Evolutionary conservation across 2,329 filamentous ascomycete species (phyloP).

Genomic region (Ceratocystiopsis sp.): DNA sequence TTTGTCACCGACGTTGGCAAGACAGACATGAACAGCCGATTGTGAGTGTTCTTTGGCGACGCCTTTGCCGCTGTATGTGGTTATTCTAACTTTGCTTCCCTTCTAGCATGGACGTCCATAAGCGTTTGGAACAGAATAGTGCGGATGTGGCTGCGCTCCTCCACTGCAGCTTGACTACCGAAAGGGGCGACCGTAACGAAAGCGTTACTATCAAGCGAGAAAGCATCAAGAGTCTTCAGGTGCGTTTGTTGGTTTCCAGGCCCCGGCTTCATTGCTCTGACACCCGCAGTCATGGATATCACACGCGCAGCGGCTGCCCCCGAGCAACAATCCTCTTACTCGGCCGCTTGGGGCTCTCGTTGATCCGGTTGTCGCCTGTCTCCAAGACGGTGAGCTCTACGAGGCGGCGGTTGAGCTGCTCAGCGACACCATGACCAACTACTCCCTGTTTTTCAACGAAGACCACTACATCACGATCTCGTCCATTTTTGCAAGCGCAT

Average conservation of each 20-base stretch:
- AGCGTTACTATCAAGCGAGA: conserved; percentile 28
- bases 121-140: conserved; percentile 32
- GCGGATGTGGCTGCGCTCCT: conserved; percentile 32
- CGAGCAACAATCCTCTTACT: conserved; percentile 38
- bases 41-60: too few relatives aligned
- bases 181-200: too few relatives aligned
- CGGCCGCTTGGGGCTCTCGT: conserved; percentile 42
- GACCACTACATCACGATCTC: conserved; percentile 41
- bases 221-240: conserved; percentile 44
- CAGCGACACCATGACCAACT: conserved; percentile 47
- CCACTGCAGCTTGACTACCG: conserved; percentile 10
- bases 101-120: conserved; percentile 23
- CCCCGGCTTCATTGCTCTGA: too few relatives aligned
- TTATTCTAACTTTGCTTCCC: background rate
- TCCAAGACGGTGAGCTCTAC: conserved; percentile 41
- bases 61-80: background rate
- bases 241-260: conserved; percentile 14
- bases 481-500: conserved; percentile 41
- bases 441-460: conserved; percentile 42
- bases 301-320: conserved; percentile 50
- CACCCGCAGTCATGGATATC: conserved; percentile 48
- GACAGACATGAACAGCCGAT: conserved; percentile 33
- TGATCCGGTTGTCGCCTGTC: conserved; percentile 39
- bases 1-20: conserved; percentile 53
- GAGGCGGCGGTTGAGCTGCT: conserved; percentile 46